Conservation (phyloP, 352 stramenopile species). For the Peronospora farinosa region DNA sequence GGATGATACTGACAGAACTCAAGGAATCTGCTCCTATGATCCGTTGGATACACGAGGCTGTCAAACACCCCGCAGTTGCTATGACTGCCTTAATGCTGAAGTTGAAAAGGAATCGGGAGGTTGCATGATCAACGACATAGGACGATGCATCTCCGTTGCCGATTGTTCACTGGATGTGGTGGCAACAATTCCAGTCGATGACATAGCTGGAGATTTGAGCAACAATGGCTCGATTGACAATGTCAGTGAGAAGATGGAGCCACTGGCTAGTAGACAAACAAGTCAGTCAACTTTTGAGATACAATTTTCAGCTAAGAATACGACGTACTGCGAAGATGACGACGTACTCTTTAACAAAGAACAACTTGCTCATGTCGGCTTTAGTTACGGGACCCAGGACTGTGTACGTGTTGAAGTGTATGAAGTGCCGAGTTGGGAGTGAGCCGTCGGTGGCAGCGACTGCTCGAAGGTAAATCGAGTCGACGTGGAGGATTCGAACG, state of each 20-base stretch:
- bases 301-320: conserved; percentile 29
- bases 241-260: neutral
- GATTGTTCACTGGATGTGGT: conserved; percentile 22
- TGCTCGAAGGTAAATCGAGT: conserved; percentile 5
- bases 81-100: conserved; percentile 33
- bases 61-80: conserved; percentile 32
- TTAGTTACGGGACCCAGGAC: conserved; percentile 20
- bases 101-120: conserved; percentile 20
- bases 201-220: neutral
- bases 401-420: conserved; percentile 34
- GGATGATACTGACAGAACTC: conserved; percentile 8
- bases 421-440: conserved; percentile 17
- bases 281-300: conserved; percentile 3
- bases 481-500: neutral
- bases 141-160: conserved; percentile 22
- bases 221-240: neutral
- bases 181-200: conserved; percentile 1
- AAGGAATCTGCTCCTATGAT: conserved; percentile 30
- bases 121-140: conserved; percentile 27
- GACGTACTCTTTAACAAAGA: conserved; percentile 13
- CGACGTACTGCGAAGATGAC: conserved; percentile 37
- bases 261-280: neutral
- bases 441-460: conserved; percentile 23
- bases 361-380: conserved; percentile 7
- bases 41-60: conserved; percentile 20